Percentiles rank a stretch among this genome's conserved stretches.
These are phyloP conservation scores for Saccharomyces hybrid DNA, from an alignment of 1,139 yeast species.

Conservation along the genomic window DNA sequence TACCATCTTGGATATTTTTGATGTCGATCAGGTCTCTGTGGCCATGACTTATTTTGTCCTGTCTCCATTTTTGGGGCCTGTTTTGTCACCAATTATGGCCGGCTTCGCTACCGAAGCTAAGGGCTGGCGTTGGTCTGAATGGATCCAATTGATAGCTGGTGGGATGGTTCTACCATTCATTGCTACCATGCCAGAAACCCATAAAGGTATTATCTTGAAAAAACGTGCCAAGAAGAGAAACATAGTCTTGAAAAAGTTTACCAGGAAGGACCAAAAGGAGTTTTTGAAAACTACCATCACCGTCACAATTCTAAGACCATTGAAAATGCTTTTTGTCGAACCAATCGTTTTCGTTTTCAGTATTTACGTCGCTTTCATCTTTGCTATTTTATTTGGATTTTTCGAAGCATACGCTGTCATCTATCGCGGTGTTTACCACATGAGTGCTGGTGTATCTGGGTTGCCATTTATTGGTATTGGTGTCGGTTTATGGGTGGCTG, in stretches of 20 bases:
- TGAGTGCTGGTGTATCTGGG: slow-evolving; percentile 56
- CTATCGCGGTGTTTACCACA: slow-evolving; percentile 53
- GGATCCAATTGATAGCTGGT: slow-evolving; percentile 68
- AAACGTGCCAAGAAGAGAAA: slow-evolving; percentile 56
- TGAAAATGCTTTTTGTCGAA: slow-evolving; percentile 57
- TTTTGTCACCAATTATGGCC: slow-evolving; percentile 75
- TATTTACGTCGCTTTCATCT: slow-evolving; percentile 60
- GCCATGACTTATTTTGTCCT: slow-evolving; percentile 67
- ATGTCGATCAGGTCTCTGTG: slow-evolving; percentile 52
- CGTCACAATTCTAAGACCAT: slow-evolving; percentile 49
- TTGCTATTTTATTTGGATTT: slow-evolving; percentile 70
- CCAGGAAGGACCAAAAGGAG: slow-evolving; percentile 26
- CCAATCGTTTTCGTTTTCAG: slow-evolving; percentile 66
- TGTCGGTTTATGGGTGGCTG: slow-evolving; percentile 52
- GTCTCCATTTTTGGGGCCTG: slow-evolving; percentile 75
- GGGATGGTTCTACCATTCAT: slow-evolving; percentile 59
- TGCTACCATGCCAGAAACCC: slow-evolving; percentile 59
- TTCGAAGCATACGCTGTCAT: slow-evolving; percentile 73
- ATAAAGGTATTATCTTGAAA: slow-evolving; percentile 53
- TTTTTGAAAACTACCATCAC: slow-evolving; percentile 37
- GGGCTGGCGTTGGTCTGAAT: slow-evolving; percentile 73
- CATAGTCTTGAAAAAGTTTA: slow-evolving; percentile 37
- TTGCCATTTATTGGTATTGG: slow-evolving; percentile 66
- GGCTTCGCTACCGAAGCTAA: slow-evolving; percentile 64
- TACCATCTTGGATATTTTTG: slow-evolving; percentile 70